Evolutionary conservation across 2,329 filamentous ascomycete species (phyloP).

Genomic region (Dothidotthia symphoricarpi): DNA sequence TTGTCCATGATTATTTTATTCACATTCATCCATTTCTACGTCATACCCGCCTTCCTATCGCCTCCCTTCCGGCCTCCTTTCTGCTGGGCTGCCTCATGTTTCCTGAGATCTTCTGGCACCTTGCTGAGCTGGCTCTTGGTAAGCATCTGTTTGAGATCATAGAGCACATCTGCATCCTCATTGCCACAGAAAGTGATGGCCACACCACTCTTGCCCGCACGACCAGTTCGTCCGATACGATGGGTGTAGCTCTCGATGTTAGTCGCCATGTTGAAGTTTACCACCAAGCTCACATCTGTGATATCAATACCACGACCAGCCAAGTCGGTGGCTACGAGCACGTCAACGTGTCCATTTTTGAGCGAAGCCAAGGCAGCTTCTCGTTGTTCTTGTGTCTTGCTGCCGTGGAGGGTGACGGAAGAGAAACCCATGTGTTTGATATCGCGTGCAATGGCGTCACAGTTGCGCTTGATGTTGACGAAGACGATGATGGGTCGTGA

Average conservation of each 20-base stretch:
- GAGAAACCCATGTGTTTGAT: slow-evolving; percentile 93
- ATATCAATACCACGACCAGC: slow-evolving; percentile 98
- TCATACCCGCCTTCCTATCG: slow-evolving; percentile 48
- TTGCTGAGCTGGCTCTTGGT: slow-evolving; percentile 83
- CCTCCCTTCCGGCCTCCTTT: slow-evolving; percentile 53
- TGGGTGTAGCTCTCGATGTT: slow-evolving; percentile 96
- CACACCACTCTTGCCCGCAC: slow-evolving; percentile 94
- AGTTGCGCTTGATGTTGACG: slow-evolving; percentile 99
- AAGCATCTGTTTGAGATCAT: slow-evolving; percentile 94
- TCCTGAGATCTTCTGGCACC: slow-evolving; percentile 85
- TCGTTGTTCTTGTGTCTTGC: slow-evolving; percentile 96
- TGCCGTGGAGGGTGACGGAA: slow-evolving; percentile 86
- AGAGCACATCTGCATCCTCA: slow-evolving; percentile 87
- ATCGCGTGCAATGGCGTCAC: slow-evolving; percentile 88
- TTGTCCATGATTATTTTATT: too few species aligned
- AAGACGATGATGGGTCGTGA: slow-evolving; percentile 94
- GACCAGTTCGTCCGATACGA: slow-evolving; percentile 92
- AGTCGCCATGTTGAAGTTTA: slow-evolving; percentile 98
- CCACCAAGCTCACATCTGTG: slow-evolving; percentile 84
- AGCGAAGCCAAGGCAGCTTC: slow-evolving; percentile 87
- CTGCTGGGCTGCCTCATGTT: slow-evolving; percentile 89
- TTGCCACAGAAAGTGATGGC: slow-evolving; percentile 92
- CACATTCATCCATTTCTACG: too few species aligned
- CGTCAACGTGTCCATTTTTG: slow-evolving; percentile 74
- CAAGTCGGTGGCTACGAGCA: slow-evolving; percentile 92